A percentile compares a stretch with the other conserved stretches of the same genome.
These are phyloP conservation scores for Thraustotheca clavata DNA, from an alignment of 352 stramenopile genomes.

Conservation along the genomic window DNA sequence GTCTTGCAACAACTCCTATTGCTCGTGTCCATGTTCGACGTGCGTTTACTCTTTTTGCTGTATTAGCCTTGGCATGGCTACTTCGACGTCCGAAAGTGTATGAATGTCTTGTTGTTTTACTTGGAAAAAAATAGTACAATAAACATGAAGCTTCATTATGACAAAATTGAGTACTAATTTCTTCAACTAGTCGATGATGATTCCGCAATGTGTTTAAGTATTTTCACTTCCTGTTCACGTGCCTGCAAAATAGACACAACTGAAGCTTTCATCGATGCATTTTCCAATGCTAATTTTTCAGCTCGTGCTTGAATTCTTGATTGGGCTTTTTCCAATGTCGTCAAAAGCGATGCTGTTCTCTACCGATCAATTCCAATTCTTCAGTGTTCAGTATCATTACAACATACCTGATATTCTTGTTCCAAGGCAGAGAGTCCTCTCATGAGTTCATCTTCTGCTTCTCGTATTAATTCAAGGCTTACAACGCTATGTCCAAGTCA, in stretches of 20 bases:
- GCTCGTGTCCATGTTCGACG: neutral
- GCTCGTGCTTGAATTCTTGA: slow-evolving; percentile 1
- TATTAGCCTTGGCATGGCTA: neutral
- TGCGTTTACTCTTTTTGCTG: neutral
- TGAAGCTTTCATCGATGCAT: slow-evolving; percentile 18
- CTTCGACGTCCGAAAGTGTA: neutral
- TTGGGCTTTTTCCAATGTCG: slow-evolving; percentile 17
- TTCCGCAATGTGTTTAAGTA: slow-evolving; percentile 22
- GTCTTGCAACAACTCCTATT: slow-evolving; percentile 3
- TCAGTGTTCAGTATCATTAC: neutral
- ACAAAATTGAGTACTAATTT: too few relatives aligned
- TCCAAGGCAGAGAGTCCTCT: slow-evolving; percentile 6
- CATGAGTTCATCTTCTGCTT: slow-evolving; percentile 22
- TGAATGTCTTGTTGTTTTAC: too few relatives aligned
- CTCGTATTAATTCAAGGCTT: slow-evolving; percentile 14
- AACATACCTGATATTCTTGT: slow-evolving; percentile 16
- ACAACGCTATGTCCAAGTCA: neutral
- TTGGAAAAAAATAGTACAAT: too few relatives aligned
- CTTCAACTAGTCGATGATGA: neutral
- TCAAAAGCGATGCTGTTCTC: slow-evolving; percentile 12
- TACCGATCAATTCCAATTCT: neutral
- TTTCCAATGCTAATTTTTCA: slow-evolving; percentile 15
- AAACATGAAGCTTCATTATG: too few relatives aligned
- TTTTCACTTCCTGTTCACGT: slow-evolving; percentile 17
- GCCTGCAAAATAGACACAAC: slow-evolving; percentile 11